A percentile compares a stretch with the other conserved stretches of the same genome.
Evolutionary conservation across 352 stramenopile genomes (phyloP).

Genomic region (Discostella stelligera): DNA sequence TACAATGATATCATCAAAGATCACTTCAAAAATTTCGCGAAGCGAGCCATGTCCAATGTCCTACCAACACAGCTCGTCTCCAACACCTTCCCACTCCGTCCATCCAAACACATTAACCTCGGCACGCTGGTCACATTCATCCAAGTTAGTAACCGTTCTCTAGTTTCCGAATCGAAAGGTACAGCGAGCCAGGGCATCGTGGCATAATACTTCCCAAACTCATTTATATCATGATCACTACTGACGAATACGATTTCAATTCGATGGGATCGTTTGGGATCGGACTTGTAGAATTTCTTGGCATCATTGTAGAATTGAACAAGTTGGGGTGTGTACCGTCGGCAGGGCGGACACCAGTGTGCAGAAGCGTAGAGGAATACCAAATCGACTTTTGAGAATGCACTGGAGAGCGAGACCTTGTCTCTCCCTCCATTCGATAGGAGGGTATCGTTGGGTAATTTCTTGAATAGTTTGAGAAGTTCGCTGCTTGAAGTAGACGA

Average conservation of each 20-base stretch:
- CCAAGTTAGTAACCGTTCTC: constrained; percentile 79
- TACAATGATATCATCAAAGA: too few relatives aligned
- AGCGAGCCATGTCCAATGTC: constrained; percentile 53
- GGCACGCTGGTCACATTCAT: constrained; percentile 89
- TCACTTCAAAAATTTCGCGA: constrained; percentile 21
- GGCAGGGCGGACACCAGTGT: constrained; percentile 90
- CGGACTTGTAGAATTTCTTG: constrained; percentile 53
- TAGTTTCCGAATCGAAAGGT: constrained; percentile 86
- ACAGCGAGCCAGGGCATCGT: constrained; percentile 91
- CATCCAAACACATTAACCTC: constrained; percentile 89
- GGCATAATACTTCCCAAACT: constrained; percentile 86
- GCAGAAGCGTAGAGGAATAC: constrained; percentile 91
- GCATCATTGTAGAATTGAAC: constrained; percentile 89
- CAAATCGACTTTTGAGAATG: constrained; percentile 66
- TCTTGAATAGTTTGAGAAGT: constrained; percentile 59
- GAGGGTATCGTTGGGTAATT: constrained; percentile 54
- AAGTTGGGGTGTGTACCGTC: constrained; percentile 91
- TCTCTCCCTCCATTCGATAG: constrained; percentile 28
- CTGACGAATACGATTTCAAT: constrained; percentile 90
- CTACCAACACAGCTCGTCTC: constrained; percentile 69
- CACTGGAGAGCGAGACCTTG: constrained; percentile 53
- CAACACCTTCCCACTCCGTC: constrained; percentile 61
- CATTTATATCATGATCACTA: constrained; percentile 86
- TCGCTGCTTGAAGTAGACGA: constrained; percentile 7
- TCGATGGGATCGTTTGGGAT: constrained; percentile 75